These are phyloP conservation scores for Xerocomus nothofagi DNA, from an alignment of 1,284 basidiomycete genomes.

Conservation along the genomic window DNA sequence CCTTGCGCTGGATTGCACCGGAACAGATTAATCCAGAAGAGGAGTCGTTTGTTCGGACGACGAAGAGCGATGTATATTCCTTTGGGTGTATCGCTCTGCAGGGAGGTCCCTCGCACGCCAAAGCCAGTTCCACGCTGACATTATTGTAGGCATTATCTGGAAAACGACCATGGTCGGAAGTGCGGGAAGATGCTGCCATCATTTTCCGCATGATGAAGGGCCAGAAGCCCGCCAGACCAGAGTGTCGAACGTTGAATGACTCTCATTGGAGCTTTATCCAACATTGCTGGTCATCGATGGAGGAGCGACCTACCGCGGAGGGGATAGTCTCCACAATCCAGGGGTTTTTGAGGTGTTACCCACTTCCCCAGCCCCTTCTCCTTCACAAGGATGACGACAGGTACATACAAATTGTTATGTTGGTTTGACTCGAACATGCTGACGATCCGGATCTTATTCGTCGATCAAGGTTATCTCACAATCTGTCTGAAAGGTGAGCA, in stretches of 20 bases:
- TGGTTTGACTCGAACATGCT: too few relatives aligned
- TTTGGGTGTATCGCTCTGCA: constrained; percentile 15
- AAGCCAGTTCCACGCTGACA: background rate
- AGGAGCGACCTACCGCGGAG: too few relatives aligned
- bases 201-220: constrained; percentile 1
- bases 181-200: background rate
- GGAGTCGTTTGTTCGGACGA: background rate
- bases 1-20: constrained; percentile 12
- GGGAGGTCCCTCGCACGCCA: background rate
- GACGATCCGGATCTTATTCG: too few relatives aligned
- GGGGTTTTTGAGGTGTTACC: too few relatives aligned
- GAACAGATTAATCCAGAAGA: constrained; percentile 4
- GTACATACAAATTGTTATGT: too few relatives aligned
- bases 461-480: too few relatives aligned
- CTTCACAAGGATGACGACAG: too few relatives aligned
- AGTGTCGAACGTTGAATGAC: constrained; percentile 1
- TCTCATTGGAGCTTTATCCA: constrained; percentile 6
- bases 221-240: constrained; percentile 5
- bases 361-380: too few relatives aligned
- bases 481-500: too few relatives aligned
- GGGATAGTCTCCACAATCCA: too few relatives aligned
- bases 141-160: constrained; percentile 10
- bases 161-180: constrained; percentile 7
- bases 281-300: background rate
- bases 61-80: constrained; percentile 14